Percentiles rank a stretch among this genome's conserved stretches.
These are phyloP conservation scores for Xylaria sp. DNA, from an alignment of 495 filamentous ascomycete genomes.

Conservation along the genomic window DNA sequence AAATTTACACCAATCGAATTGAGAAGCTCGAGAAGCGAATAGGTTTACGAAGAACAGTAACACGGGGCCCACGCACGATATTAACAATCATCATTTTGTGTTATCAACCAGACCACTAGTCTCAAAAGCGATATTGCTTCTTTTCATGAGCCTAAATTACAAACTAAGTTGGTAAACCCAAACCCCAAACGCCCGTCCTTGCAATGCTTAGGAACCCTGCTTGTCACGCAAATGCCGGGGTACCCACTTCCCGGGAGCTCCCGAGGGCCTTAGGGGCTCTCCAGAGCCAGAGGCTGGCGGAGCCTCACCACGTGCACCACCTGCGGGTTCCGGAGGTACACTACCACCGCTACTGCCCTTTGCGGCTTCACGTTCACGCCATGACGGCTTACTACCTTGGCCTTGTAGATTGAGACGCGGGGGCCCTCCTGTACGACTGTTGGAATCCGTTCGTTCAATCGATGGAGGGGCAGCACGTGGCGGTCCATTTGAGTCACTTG, in stretches of 20 bases:
- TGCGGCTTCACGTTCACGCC: conserved; percentile 85
- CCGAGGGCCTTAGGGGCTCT: conserved; percentile 52
- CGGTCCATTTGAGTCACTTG: conserved; percentile 24
- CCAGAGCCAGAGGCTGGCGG: conserved; percentile 35
- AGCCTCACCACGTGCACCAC: conserved; percentile 30
- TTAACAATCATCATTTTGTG: conserved; percentile 23
- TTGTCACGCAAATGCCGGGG: conserved; percentile 42
- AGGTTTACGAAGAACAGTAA: not conserved
- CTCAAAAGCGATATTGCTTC: conserved; percentile 36
- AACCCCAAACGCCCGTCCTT: conserved; percentile 41
- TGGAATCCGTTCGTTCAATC: conserved; percentile 58
- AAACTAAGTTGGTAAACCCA: conserved; percentile 39
- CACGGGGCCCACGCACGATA: not conserved
- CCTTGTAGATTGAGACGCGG: conserved; percentile 72
- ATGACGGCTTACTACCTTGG: conserved; percentile 64
- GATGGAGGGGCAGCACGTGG: conserved; percentile 28
- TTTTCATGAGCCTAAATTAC: conserved; percentile 39
- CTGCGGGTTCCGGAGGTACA: conserved; percentile 29
- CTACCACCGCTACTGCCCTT: conserved; percentile 51
- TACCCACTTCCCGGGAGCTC: conserved; percentile 54
- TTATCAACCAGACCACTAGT: conserved; percentile 14
- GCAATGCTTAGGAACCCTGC: conserved; percentile 39
- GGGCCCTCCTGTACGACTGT: conserved; percentile 63
- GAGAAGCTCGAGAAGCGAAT: not conserved
- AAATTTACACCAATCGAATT: not conserved